These are phyloP conservation scores for Neurospora sp. DNA, from an alignment of 495 filamentous ascomycete species.

Conservation along the genomic window DNA sequence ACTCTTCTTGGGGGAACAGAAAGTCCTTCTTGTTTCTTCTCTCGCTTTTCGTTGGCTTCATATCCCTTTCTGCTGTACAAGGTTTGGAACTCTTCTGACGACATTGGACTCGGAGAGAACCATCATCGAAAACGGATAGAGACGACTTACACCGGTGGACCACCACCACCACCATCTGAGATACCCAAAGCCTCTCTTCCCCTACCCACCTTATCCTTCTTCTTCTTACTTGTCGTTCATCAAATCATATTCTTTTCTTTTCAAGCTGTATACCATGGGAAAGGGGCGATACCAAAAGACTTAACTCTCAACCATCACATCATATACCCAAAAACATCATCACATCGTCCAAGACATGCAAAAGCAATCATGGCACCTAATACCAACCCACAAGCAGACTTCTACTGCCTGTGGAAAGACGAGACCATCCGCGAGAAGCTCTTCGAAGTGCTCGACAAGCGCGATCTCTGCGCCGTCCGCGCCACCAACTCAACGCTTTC, in stretches of 20 bases:
- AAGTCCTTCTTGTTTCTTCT: neutral
- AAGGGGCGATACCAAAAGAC: neutral
- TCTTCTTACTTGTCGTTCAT: neutral
- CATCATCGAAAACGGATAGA: neutral
- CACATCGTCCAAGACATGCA: constrained; percentile 26
- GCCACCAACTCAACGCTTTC: constrained; percentile 40
- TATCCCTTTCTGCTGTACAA: neutral
- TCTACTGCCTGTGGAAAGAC: constrained; percentile 47
- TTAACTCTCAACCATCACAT: neutral
- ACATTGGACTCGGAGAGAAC: neutral
- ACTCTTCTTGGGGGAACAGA: neutral
- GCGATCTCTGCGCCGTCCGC: constrained; percentile 41
- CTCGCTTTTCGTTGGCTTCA: neutral
- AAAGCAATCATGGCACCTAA: constrained; percentile 31
- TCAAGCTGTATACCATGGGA: neutral
- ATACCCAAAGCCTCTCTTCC: neutral
- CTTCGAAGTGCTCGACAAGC: constrained; percentile 38
- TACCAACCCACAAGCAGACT: constrained; percentile 28
- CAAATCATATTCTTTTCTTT: neutral
- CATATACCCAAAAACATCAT: neutral
- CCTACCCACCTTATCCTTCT: neutral
- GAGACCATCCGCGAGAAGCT: constrained; percentile 37
- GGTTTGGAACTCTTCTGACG: neutral
- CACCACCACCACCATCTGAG: neutral
- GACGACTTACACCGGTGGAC: neutral